phyloP scores from a whole-genome alignment of 257 asterid species.

The Parsonsia alboflavescens region DNA sequence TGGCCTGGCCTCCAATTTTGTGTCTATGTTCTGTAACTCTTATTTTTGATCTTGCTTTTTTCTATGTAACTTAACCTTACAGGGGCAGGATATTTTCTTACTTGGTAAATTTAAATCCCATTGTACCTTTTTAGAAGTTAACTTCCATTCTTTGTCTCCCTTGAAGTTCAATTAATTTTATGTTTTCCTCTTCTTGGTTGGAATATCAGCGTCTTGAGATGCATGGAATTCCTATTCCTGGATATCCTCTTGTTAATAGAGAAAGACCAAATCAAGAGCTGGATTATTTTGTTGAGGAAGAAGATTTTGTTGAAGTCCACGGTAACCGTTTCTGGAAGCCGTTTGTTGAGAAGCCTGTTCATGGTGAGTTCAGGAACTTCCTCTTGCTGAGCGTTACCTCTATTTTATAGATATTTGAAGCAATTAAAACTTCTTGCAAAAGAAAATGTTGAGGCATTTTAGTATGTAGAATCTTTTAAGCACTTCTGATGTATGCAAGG shows the following conservation, averaged over 20 bases:
- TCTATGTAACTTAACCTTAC: not conserved
- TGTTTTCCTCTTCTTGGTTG: constrained; percentile 8
- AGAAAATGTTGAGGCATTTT: not conserved
- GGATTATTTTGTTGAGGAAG: constrained; percentile 87
- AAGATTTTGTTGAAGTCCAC: constrained; percentile 89
- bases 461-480: not conserved
- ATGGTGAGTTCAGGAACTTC: constrained; percentile 43
- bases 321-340: constrained; percentile 91
- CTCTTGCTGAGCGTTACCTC: not conserved
- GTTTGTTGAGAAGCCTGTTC: constrained; percentile 93
- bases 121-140: not conserved
- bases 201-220: constrained; percentile 69
- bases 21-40: not conserved
- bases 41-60: not conserved
- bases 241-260: constrained; percentile 83
- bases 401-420: not conserved
- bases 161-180: not conserved
- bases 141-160: not conserved
- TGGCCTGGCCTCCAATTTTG: not conserved
- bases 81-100: not conserved
- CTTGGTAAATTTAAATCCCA: not conserved
- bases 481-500: not conserved
- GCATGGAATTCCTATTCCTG: constrained; percentile 86
- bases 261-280: constrained; percentile 75
- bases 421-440: not conserved